Conservation (phyloP, 2,329 filamentous ascomycete genomes). For the Fusarium scirpi region DNA sequence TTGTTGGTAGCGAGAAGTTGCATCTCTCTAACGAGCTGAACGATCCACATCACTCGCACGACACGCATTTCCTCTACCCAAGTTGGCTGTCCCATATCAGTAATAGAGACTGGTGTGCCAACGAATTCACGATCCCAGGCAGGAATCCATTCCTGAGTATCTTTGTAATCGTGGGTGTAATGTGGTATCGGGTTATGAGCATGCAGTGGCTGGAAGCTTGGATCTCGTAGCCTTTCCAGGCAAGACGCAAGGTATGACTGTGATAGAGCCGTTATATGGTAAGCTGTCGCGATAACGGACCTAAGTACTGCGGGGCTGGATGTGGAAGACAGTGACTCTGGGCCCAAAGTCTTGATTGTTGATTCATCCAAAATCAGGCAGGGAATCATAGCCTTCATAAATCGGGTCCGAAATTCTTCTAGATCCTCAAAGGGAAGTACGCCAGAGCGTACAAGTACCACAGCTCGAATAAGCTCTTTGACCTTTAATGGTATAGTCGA, state of each 20-base stretch:
- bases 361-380: not conserved
- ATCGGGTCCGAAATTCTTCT: not conserved
- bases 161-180: not conserved
- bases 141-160: not conserved
- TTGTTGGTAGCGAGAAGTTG: not conserved
- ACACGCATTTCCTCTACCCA: conserved; percentile 45
- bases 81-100: conserved; percentile 12
- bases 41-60: conserved; percentile 33
- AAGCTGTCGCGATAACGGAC: not conserved
- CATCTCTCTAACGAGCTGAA: conserved; percentile 33
- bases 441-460: not conserved
- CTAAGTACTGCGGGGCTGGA: not conserved
- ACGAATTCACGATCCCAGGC: not conserved
- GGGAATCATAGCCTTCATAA: not conserved
- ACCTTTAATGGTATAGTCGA: not conserved
- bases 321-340: not conserved
- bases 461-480: not conserved
- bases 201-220: not conserved
- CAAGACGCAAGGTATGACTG: not conserved
- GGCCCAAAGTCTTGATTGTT: not conserved
- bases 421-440: not conserved
- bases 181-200: not conserved
- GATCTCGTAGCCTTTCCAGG: not conserved
- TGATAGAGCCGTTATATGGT: not conserved
- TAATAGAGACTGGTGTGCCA: not conserved